Evolutionary conservation across 2,329 filamentous ascomycete genomes (phyloP).

Genomic region (Myriosclerotinia scirpicola): DNA sequence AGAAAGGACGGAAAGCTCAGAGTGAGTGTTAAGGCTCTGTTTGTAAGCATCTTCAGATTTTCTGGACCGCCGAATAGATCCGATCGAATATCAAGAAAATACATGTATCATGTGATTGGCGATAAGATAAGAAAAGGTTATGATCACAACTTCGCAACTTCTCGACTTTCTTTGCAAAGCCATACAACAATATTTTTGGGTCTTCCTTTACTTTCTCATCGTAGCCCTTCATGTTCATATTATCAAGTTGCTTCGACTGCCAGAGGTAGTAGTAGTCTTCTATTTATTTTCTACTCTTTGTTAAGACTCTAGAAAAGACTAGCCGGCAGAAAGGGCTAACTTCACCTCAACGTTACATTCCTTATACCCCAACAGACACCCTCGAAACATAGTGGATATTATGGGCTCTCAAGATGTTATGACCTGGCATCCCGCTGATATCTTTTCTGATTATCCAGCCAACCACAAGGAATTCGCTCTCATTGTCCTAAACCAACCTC

Average conservation of each 20-base stretch:
- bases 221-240: not conserved
- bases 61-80: slow-evolving; percentile 13
- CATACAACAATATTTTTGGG: not conserved
- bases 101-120: slow-evolving; percentile 4
- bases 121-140: slow-evolving; percentile 18
- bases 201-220: not conserved
- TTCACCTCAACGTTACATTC: not conserved
- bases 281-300: not conserved
- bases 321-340: not conserved
- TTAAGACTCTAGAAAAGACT: not conserved
- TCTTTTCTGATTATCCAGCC: slow-evolving; percentile 32
- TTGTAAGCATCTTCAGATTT: slow-evolving; percentile 35
- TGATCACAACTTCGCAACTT: not conserved
- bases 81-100: slow-evolving; percentile 6
- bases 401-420: slow-evolving; percentile 24
- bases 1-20: slow-evolving; percentile 28
- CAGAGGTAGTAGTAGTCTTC: not conserved
- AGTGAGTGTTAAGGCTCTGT: slow-evolving; percentile 27
- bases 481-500: slow-evolving; percentile 61
- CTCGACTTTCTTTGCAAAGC: not conserved
- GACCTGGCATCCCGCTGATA: slow-evolving; percentile 43
- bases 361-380: not conserved
- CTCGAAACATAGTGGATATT: not conserved
- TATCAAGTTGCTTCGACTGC: not conserved
- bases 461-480: slow-evolving; percentile 47